Evolutionary conservation across 345 rosid genomes (phyloP).

Genomic region (Eucalyptus paniculata): DNA sequence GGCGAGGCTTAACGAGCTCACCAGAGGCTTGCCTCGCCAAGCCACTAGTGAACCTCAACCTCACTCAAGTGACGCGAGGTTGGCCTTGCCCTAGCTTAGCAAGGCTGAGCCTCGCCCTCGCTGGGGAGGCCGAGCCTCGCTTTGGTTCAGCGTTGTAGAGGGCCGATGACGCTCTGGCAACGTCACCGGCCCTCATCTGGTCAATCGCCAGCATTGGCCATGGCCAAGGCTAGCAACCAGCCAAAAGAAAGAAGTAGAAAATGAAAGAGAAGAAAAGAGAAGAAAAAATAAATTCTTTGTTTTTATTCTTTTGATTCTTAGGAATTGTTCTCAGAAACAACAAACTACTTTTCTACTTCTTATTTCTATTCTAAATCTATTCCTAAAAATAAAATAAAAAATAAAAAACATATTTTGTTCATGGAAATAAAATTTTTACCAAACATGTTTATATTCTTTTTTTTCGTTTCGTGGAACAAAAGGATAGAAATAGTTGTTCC

Average conservation of each 20-base stretch:
- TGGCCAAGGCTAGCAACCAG: accelerated
- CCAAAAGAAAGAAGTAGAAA: too few relatives aligned
- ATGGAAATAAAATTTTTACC: accelerated
- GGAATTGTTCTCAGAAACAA: too few relatives aligned
- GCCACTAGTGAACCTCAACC: accelerated
- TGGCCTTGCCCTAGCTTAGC: accelerated
- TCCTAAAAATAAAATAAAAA: too few relatives aligned
- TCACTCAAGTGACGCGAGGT: accelerated
- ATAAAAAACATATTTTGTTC: too few relatives aligned
- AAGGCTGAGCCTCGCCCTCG: accelerated
- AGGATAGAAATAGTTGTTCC: accelerated
- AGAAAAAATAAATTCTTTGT: too few relatives aligned
- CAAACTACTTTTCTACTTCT: too few relatives aligned
- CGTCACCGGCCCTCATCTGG: accelerated
- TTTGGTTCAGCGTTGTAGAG: accelerated
- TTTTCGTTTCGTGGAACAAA: accelerated
- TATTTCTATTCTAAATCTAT: too few relatives aligned
- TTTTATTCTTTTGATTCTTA: too few relatives aligned
- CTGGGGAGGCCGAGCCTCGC: accelerated
- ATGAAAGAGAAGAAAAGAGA: too few relatives aligned
- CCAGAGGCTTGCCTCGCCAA: accelerated
- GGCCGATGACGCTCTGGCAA: accelerated
- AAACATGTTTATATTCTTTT: too few relatives aligned
- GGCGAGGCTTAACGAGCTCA: too few relatives aligned
- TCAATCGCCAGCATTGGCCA: too few relatives aligned